Evolutionary conservation across 108 stramenopile genomes (phyloP), one percentile per base, ranked within the genome.

Genomic region (Parietichytrium sp.): DNA sequence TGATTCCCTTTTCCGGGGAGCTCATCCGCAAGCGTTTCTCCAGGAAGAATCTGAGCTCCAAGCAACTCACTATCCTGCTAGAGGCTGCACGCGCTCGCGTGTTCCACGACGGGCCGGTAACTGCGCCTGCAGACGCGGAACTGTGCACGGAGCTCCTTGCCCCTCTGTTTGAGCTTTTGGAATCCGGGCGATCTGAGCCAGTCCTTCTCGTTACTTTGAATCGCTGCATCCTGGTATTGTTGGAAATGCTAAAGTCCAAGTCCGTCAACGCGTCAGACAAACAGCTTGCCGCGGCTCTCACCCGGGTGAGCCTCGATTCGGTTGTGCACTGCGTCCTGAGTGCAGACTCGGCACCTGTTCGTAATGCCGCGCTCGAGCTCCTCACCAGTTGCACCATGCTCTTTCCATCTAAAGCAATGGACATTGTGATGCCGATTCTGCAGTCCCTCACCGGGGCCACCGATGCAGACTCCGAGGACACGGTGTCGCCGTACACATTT

Each of bases 41-140:
- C n/a, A n/a, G n/a, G n/a, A n/a, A n/a, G n/a, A n/a, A n/a, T n/a
- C 25, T 72, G 33, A 36, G 13, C 6, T n/a, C 18, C 20, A 42
- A 72, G 13, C 61, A 33, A n/a, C 36, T 45, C 61, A 33, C 38
- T 7, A 45, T 72, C 42, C 38, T 72, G 10, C 42, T 72, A 0
- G 61, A 72, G 61, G 61, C 61, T 6, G 45, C 61, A 6, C 61
- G 61, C 33, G 61, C 61, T 27, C 6, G 61, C 6, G 38, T 72
- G 23, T 72, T 45, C 25, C 61, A 42, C 1, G 33, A 23, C 13
- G 61, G 61, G 20, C 20, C 61, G 38, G 38, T 45, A 23, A 72
- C 38, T 42, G 20, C 61, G 0, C 6, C 61, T 0, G 61, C 36
- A 1, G 38, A 42, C 20, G 61, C 45, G 38, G 61, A 72, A 33